Conservation (phyloP, 1,139 yeast genomes). For the Candida gigantensis region DNA sequence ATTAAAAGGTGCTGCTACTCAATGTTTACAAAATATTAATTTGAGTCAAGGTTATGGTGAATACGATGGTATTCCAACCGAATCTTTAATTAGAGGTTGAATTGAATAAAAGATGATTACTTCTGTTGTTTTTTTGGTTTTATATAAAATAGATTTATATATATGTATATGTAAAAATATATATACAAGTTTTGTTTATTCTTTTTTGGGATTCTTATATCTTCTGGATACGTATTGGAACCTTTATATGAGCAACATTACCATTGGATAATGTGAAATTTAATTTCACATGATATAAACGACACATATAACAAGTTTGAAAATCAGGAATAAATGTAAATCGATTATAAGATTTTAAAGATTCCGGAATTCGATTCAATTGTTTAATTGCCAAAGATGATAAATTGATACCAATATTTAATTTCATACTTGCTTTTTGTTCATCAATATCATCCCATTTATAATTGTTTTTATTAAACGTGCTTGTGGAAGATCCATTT, state of each 20-base stretch:
- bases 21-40: slow-evolving; percentile 93
- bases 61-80: slow-evolving; percentile 88
- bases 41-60: slow-evolving; percentile 88
- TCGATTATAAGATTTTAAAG: slow-evolving; percentile 14
- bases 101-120: not conserved
- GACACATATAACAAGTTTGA: slow-evolving; percentile 37
- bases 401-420: slow-evolving; percentile 13
- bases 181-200: too few relatives aligned
- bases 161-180: not conserved
- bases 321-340: slow-evolving; percentile 41
- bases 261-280: slow-evolving; percentile 29
- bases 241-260: too few relatives aligned
- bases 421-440: slow-evolving; percentile 4
- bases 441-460: slow-evolving; percentile 6
- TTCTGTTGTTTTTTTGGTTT: not conserved
- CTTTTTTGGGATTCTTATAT: too few relatives aligned
- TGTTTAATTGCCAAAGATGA: slow-evolving; percentile 13
- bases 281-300: slow-evolving; percentile 41
- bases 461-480: slow-evolving; percentile 6
- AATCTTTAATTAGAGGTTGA: slow-evolving; percentile 50
- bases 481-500: slow-evolving; percentile 7
- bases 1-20: slow-evolving; percentile 98
- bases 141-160: not conserved
- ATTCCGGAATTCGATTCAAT: slow-evolving; percentile 3
- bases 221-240: too few relatives aligned